Conservation (phyloP, 345 rosid genomes). For the Diplotaxis tenuifolia region DNA sequence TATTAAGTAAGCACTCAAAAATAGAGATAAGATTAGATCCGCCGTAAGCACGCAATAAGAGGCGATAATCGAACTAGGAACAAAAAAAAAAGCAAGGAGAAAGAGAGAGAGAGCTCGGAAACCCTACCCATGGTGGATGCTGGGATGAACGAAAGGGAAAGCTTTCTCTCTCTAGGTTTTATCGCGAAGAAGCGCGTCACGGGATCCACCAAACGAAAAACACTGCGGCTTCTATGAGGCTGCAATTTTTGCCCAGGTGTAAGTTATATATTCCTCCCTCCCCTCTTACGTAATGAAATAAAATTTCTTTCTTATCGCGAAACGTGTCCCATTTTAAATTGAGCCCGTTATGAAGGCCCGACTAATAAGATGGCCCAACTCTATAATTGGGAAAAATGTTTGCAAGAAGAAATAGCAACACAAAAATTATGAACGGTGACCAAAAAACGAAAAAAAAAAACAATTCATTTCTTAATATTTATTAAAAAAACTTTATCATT, state of each 20-base stretch:
- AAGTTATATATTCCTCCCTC: background rate
- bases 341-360: background rate
- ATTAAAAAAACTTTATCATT: too few relatives aligned
- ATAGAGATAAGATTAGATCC: conserved; percentile 4
- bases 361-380: background rate
- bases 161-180: conserved; percentile 27
- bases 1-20: background rate
- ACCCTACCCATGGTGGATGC: conserved; percentile 32
- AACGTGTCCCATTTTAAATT: background rate
- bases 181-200: conserved; percentile 19
- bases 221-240: conserved; percentile 18
- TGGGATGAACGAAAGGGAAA: background rate
- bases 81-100: background rate
- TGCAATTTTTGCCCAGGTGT: conserved; percentile 16
- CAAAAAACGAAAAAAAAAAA: too few relatives aligned
- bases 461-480: too few relatives aligned
- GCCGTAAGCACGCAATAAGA: background rate
- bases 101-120: conserved; percentile 1
- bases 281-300: background rate
- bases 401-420: background rate
- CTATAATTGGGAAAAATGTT: background rate
- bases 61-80: background rate
- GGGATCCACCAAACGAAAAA: conserved; percentile 17
- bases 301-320: background rate
- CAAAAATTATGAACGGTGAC: too few relatives aligned